These are phyloP conservation scores for Echites panduratus DNA, from an alignment of 257 asterid genomes.

Conservation along the genomic window DNA sequence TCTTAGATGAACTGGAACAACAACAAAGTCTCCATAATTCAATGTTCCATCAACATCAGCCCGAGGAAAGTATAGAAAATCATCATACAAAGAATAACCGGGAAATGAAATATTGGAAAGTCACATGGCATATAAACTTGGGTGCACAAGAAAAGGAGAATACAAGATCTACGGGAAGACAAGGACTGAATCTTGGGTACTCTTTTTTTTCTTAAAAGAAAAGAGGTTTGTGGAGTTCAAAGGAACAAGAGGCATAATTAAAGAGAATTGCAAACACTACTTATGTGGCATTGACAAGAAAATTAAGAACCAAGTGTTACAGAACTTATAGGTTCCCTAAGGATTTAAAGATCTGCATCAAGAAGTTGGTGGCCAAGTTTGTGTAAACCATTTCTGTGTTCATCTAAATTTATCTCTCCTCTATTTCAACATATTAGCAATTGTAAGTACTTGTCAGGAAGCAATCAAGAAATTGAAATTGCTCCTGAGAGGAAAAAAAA, in stretches of 20 bases:
- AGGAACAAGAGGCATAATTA: neutral
- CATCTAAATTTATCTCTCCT: conserved; percentile 41
- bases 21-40: conserved; percentile 63
- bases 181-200: neutral
- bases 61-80: conserved; percentile 24
- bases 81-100: neutral
- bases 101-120: neutral
- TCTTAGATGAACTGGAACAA: conserved; percentile 61
- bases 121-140: neutral
- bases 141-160: neutral
- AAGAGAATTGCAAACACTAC: neutral
- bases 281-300: neutral
- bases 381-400: conserved; percentile 47
- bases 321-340: conserved; percentile 54
- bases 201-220: neutral
- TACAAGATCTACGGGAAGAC: neutral
- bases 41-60: conserved; percentile 70
- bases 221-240: neutral
- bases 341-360: conserved; percentile 47
- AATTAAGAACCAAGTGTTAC: neutral
- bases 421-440: too few species aligned
- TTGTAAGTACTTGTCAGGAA: too few species aligned
- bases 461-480: too few species aligned
- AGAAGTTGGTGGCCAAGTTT: conserved; percentile 55
- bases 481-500: too few species aligned